Percentiles rank a stretch among this genome's conserved stretches.
phyloP scores from a whole-genome alignment of 139 green algal genomes.

The Eudorina sp. region DNA sequence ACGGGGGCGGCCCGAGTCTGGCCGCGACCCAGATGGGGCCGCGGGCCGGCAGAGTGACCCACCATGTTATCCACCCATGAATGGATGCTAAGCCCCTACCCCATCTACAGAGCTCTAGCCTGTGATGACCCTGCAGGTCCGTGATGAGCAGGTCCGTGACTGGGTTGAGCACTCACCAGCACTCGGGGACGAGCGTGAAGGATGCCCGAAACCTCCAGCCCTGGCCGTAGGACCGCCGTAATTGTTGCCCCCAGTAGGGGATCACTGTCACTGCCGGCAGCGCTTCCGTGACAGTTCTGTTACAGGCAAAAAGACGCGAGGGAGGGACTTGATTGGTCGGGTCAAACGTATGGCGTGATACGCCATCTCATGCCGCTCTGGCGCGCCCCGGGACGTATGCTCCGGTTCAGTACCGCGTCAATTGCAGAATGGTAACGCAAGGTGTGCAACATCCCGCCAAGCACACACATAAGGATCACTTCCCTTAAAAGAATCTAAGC shows the following conservation, averaged over 20 bases:
- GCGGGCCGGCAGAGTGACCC: too few species aligned
- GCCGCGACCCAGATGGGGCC: too few species aligned
- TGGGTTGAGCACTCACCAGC: slow-evolving; percentile 14
- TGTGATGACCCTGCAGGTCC: too few species aligned
- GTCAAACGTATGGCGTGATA: background rate
- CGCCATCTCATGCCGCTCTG: too few species aligned
- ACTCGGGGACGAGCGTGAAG: background rate
- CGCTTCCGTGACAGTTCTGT: background rate
- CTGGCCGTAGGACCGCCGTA: background rate
- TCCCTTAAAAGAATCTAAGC: background rate
- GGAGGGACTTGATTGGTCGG: background rate
- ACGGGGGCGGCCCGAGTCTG: too few species aligned
- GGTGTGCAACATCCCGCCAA: background rate
- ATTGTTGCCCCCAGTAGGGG: background rate
- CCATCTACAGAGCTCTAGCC: too few species aligned
- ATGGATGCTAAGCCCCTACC: too few species aligned
- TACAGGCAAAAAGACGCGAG: background rate
- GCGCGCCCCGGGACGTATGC: too few species aligned
- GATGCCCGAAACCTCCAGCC: background rate
- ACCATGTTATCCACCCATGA: too few species aligned
- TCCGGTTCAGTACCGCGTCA: too few species aligned
- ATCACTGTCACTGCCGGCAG: background rate
- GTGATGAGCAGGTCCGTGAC: too few species aligned
- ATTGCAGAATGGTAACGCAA: too few species aligned
- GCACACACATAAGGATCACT: background rate